phyloP scores from a whole-genome alignment of 495 filamentous ascomycete genomes.

The Daldinia childiae region DNA sequence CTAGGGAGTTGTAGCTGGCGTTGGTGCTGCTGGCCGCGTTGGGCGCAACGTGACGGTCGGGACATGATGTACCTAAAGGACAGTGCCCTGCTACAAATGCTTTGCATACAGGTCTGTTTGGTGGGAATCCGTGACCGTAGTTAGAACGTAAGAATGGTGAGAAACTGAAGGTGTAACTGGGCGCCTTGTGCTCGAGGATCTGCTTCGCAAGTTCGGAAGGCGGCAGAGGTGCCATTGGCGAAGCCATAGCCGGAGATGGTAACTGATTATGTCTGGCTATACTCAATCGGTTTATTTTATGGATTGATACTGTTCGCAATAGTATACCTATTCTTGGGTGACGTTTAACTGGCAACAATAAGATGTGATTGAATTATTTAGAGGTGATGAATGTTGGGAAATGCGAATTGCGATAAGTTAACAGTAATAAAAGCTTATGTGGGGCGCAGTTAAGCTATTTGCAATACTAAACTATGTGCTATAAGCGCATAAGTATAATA shows the following conservation, averaged over 20 bases:
- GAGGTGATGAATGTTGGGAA: neutral
- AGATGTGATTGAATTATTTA: neutral
- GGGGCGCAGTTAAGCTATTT: slow-evolving; percentile 5
- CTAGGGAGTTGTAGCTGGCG: slow-evolving; percentile 69
- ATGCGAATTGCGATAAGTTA: slow-evolving; percentile 1
- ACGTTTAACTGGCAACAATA: neutral
- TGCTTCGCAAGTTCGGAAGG: slow-evolving; percentile 51
- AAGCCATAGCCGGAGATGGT: slow-evolving; percentile 12
- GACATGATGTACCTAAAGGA: slow-evolving; percentile 77
- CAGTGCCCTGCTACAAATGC: slow-evolving; percentile 78
- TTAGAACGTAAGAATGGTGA: slow-evolving; percentile 74
- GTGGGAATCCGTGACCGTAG: slow-evolving; percentile 79
- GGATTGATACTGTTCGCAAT: neutral
- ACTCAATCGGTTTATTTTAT: neutral
- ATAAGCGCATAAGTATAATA: slow-evolving; percentile 11
- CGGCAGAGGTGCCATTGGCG: slow-evolving; percentile 18
- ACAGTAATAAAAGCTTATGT: slow-evolving; percentile 19
- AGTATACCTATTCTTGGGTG: neutral
- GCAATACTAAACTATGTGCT: neutral
- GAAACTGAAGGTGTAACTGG: slow-evolving; percentile 74
- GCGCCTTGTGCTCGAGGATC: slow-evolving; percentile 63
- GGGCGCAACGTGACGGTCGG: slow-evolving; percentile 62
- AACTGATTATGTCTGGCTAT: neutral
- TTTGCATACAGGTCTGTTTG: slow-evolving; percentile 81
- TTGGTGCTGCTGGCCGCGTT: slow-evolving; percentile 37